phyloP scores from a whole-genome alignment of 176 grass and related monocot species.

The Pontederia paniculata region DNA sequence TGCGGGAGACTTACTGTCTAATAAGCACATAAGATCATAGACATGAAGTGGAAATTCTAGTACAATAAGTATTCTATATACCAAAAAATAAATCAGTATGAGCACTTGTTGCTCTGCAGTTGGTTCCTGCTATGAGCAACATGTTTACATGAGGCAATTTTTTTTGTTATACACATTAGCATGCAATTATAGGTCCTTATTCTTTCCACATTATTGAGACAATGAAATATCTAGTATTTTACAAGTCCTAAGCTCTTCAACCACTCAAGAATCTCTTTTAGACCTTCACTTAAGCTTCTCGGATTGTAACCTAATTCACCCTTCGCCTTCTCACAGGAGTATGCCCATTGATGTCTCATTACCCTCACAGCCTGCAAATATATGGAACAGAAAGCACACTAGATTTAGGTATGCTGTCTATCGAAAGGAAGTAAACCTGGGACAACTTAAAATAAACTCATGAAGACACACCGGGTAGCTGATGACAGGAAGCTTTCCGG shows the following conservation, averaged over 20 bases:
- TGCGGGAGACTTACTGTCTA: no score
- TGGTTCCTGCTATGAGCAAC: neutral
- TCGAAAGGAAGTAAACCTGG: neutral
- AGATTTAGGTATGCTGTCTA: neutral
- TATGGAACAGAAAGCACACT: neutral
- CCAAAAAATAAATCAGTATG: no score
- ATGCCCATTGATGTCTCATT: constrained; percentile 77
- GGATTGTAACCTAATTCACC: constrained; percentile 56
- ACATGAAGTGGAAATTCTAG: no score
- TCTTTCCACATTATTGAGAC: no score
- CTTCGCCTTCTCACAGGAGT: constrained; percentile 75
- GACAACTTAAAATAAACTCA: neutral
- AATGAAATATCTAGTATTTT: constrained; percentile 32
- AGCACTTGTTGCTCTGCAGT: no score
- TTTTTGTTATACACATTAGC: no score
- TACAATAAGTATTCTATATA: no score
- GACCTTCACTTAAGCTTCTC: constrained; percentile 71
- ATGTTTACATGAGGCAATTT: neutral
- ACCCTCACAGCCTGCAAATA: constrained; percentile 55
- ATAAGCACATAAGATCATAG: no score
- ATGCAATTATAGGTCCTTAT: no score
- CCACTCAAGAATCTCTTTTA: constrained; percentile 67
- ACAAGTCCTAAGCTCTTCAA: constrained; percentile 62
- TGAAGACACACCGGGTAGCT: constrained; percentile 64
- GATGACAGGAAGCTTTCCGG: constrained; percentile 81